A percentile compares a stretch with the other conserved stretches of the same genome.
Conservation (phyloP, 176 grass and related monocot species). For the Avena sativa region DNA sequence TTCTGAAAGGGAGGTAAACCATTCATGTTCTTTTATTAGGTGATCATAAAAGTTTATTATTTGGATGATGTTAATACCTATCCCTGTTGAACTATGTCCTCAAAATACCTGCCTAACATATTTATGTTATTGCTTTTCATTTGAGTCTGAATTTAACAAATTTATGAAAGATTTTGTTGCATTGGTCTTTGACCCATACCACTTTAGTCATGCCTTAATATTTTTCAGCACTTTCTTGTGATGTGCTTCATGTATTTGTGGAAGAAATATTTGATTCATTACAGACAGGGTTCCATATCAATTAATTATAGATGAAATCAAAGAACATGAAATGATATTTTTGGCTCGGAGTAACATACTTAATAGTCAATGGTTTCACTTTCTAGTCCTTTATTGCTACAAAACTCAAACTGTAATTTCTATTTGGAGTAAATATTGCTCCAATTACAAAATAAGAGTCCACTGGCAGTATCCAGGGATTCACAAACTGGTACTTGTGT, state of each 20-base stretch:
- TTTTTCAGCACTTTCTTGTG: not conserved
- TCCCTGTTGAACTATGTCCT: slow-evolving; percentile 35
- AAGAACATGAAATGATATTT: slow-evolving; percentile 13
- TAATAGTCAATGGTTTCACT: not conserved
- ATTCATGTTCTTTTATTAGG: slow-evolving; percentile 24
- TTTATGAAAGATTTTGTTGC: slow-evolving; percentile 5
- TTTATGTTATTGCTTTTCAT: not conserved
- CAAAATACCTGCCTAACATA: not conserved
- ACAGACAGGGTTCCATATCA: not conserved
- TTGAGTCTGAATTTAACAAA: not conserved
- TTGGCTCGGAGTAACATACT: not conserved
- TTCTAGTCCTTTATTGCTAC: not conserved
- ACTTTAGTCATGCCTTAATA: not conserved
- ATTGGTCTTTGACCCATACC: not conserved
- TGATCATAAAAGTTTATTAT: slow-evolving; percentile 19
- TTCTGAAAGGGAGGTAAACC: slow-evolving; percentile 3
- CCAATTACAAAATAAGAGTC: not conserved
- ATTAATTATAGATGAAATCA: slow-evolving; percentile 5
- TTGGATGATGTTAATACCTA: slow-evolving; percentile 32
- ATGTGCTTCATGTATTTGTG: slow-evolving; percentile 13
- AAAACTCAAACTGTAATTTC: not conserved
- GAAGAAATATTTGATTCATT: slow-evolving; percentile 22
- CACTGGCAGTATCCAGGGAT: not conserved
- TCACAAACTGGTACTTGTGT: not conserved
- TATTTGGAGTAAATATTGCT: not conserved